These are phyloP conservation scores for Gossypium thurberi DNA, from an alignment of 345 rosid species.

Conservation along the genomic window DNA sequence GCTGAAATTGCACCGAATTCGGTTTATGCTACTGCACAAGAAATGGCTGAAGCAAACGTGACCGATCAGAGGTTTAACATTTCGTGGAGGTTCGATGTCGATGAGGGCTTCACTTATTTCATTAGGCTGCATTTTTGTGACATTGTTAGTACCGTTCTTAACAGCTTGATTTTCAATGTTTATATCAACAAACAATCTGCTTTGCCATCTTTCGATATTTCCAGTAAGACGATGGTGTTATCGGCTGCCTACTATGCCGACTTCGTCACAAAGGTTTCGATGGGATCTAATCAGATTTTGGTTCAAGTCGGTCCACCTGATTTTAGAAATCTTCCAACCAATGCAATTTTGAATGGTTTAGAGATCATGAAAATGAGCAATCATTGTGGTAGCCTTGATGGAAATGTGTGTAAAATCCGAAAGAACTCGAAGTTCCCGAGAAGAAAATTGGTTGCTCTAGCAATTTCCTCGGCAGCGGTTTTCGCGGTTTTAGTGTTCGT, in stretches of 20 bases:
- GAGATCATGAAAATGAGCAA: constrained; percentile 25
- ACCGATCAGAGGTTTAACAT: constrained; percentile 16
- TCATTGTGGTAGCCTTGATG: constrained; percentile 11
- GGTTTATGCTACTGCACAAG: constrained; percentile 24
- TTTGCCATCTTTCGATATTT: constrained; percentile 17
- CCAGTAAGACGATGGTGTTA: constrained; percentile 15
- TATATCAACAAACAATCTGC: constrained; percentile 22
- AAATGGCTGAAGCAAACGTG: constrained; percentile 23
- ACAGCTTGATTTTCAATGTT: constrained; percentile 18
- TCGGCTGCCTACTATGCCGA: constrained; percentile 18
- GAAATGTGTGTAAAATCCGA: background rate
- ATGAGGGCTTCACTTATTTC: constrained; percentile 17
- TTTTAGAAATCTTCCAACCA: constrained; percentile 16
- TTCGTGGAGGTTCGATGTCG: constrained; percentile 21
- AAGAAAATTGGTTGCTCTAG: constrained; percentile 6
- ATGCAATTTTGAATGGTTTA: constrained; percentile 23
- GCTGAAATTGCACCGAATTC: constrained; percentile 19
- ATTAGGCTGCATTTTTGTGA: constrained; percentile 27
- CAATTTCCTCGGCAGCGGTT: constrained; percentile 7
- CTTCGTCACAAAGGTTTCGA: constrained; percentile 12
- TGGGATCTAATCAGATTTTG: constrained; percentile 14
- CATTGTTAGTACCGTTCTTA: constrained; percentile 15
- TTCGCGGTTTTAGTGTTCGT: background rate
- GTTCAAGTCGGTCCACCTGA: constrained; percentile 21
- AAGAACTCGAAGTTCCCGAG: background rate